Evolutionary conservation across 257 asterid species (phyloP).

Genomic region (Solanum acaule): DNA sequence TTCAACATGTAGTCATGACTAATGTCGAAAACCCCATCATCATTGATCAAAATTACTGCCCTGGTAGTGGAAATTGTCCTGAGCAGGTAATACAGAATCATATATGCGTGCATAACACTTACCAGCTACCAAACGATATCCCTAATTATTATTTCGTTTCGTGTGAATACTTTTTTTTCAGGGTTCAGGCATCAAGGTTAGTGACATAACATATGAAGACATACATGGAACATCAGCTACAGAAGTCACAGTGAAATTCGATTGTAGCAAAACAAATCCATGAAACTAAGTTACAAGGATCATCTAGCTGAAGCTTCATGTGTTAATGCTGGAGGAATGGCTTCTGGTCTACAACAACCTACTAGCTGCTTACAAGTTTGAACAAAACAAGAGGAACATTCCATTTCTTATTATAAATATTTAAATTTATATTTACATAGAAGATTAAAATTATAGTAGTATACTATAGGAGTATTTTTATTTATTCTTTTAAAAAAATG

Average conservation of each 20-base stretch:
- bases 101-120: too few species aligned
- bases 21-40: slow-evolving; percentile 56
- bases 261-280: slow-evolving; percentile 48
- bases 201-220: slow-evolving; percentile 36
- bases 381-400: background rate
- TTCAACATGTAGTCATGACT: slow-evolving; percentile 40
- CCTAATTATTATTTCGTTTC: background rate
- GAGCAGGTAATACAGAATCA: slow-evolving; percentile 24
- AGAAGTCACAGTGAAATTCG: slow-evolving; percentile 47
- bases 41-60: slow-evolving; percentile 67
- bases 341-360: slow-evolving; percentile 28
- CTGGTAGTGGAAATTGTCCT: slow-evolving; percentile 30
- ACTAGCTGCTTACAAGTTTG: slow-evolving; percentile 29
- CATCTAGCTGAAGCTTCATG: slow-evolving; percentile 26
- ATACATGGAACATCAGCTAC: slow-evolving; percentile 59
- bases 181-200: slow-evolving; percentile 52
- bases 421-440: background rate
- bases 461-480: background rate
- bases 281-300: slow-evolving; percentile 24
- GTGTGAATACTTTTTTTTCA: background rate
- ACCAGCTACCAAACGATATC: background rate
- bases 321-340: slow-evolving; percentile 37
- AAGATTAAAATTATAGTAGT: background rate
- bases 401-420: background rate
- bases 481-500: background rate